These are phyloP conservation scores for Colletotrichum lini DNA, from an alignment of 2,329 filamentous ascomycete species.

Conservation along the genomic window DNA sequence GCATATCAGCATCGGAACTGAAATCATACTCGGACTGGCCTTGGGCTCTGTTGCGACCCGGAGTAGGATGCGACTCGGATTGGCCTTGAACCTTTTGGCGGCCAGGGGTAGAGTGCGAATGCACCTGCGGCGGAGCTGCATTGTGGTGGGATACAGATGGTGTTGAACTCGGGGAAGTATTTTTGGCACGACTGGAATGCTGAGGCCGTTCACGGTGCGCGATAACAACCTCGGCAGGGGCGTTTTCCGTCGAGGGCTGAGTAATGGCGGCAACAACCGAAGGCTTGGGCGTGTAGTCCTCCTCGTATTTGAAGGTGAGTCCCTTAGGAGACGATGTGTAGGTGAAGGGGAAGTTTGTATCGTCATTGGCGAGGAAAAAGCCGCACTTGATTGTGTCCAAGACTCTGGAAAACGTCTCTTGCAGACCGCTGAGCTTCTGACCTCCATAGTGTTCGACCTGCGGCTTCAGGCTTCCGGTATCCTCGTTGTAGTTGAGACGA, in stretches of 20 bases:
- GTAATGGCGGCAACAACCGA: not conserved
- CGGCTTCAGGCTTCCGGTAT: conserved; percentile 56
- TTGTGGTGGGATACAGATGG: not conserved
- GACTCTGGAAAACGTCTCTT: conserved; percentile 57
- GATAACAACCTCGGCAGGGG: not conserved
- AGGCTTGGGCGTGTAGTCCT: conserved; percentile 26
- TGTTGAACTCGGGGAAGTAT: not conserved
- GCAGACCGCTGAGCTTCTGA: conserved; percentile 10
- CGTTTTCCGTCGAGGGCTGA: conserved; percentile 3
- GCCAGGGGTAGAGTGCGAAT: conserved; percentile 25
- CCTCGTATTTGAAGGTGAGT: conserved; percentile 34
- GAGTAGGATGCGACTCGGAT: conserved; percentile 37
- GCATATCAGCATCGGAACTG: conserved; percentile 55
- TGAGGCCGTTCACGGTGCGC: not conserved
- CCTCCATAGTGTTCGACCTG: conserved; percentile 53
- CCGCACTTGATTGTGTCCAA: conserved; percentile 65
- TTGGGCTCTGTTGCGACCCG: conserved; percentile 17
- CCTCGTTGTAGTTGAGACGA: conserved; percentile 54
- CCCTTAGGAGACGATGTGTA: conserved; percentile 31
- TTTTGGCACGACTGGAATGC: not conserved
- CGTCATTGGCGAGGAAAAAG: conserved; percentile 61
- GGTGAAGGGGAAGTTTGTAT: conserved; percentile 33
- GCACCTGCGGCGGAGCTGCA: conserved; percentile 10
- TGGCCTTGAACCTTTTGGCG: conserved; percentile 19
- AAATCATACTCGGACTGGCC: conserved; percentile 43